Percentiles rank a stretch among this genome's conserved stretches.
These are phyloP conservation scores for Boletus fagicola DNA, from an alignment of 768 basidiomycete species.

Conservation along the genomic window DNA sequence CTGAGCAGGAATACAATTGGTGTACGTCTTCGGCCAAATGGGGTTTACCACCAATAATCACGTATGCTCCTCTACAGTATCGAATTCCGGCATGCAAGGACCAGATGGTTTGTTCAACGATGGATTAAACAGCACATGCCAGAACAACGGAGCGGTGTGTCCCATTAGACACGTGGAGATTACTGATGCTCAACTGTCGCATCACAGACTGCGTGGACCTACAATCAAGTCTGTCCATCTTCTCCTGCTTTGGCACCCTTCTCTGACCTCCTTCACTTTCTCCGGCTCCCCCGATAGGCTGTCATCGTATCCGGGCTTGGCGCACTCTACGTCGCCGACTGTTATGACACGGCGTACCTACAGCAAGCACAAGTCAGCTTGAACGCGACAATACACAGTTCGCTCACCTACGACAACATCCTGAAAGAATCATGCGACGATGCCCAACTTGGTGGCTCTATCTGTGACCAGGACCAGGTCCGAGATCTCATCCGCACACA, in stretches of 20 bases:
- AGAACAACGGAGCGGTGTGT: conserved; percentile 29
- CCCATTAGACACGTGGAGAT: background rate
- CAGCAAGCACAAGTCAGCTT: conserved; percentile 51
- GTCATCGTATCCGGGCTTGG: conserved; percentile 55
- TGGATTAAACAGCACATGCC: conserved; percentile 26
- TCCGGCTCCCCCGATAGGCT: conserved; percentile 32
- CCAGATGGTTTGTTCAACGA: conserved; percentile 33
- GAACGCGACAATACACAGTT: conserved; percentile 44
- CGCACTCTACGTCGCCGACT: conserved; percentile 42
- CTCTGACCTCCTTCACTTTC: background rate
- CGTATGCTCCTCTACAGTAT: conserved; percentile 17
- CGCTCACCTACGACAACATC: conserved; percentile 40
- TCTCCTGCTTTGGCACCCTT: background rate
- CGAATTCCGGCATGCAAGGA: conserved; percentile 30
- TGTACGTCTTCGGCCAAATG: conserved; percentile 18
- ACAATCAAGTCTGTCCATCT: conserved; percentile 48
- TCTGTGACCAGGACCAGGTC: conserved; percentile 49
- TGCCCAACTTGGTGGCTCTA: conserved; percentile 36
- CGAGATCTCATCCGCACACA: background rate
- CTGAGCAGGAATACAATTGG: conserved; percentile 27
- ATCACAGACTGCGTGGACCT: conserved; percentile 51
- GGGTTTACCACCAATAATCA: background rate
- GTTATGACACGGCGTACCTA: conserved; percentile 37
- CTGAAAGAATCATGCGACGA: conserved; percentile 55
- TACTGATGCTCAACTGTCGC: background rate